Percentiles rank a stretch among this genome's conserved stretches.
These are phyloP conservation scores for Ganoderma leucocontextum DNA, from an alignment of 1,284 basidiomycete species.

Conservation along the genomic window DNA sequence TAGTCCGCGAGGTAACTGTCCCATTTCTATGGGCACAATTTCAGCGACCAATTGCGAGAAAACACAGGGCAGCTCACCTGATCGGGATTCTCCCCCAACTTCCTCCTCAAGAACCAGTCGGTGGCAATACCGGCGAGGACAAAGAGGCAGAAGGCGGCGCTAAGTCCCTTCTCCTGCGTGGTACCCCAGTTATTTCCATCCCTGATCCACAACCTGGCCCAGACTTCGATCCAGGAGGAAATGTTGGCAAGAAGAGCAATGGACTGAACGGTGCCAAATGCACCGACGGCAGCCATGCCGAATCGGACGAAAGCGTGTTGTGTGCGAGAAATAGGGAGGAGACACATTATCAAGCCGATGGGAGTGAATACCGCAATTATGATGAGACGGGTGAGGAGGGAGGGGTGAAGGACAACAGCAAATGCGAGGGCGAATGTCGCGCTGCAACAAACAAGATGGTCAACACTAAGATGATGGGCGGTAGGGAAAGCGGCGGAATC, in stretches of 20 bases:
- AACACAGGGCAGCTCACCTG: constrained; percentile 52
- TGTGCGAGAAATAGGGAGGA: constrained; percentile 54
- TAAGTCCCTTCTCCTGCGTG: constrained; percentile 62
- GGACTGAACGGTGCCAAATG: constrained; percentile 62
- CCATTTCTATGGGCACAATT: constrained; percentile 60
- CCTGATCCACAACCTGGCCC: constrained; percentile 64
- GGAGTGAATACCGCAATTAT: constrained; percentile 54
- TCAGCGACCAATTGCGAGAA: constrained; percentile 3
- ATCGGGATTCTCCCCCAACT: constrained; percentile 72
- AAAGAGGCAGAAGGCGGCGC: constrained; percentile 63
- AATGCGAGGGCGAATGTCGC: constrained; percentile 59
- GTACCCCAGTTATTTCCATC: constrained; percentile 61
- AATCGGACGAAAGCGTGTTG: constrained; percentile 59
- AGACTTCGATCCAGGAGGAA: constrained; percentile 63
- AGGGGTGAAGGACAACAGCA: constrained; percentile 65
- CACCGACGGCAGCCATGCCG: constrained; percentile 59
- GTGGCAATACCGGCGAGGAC: constrained; percentile 52
- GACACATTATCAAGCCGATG: constrained; percentile 49
- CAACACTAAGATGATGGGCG: not conserved
- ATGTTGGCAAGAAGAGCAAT: constrained; percentile 63
- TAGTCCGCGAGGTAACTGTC: constrained; percentile 71
- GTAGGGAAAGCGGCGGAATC: not conserved
- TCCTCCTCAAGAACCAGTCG: constrained; percentile 63
- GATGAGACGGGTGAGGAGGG: constrained; percentile 62
- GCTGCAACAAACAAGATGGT: constrained; percentile 38